Percentiles rank a stretch among this genome's conserved stretches.
Conservation (phyloP, 2,329 filamentous ascomycete species). For the Aspergillus nomiae region DNA sequence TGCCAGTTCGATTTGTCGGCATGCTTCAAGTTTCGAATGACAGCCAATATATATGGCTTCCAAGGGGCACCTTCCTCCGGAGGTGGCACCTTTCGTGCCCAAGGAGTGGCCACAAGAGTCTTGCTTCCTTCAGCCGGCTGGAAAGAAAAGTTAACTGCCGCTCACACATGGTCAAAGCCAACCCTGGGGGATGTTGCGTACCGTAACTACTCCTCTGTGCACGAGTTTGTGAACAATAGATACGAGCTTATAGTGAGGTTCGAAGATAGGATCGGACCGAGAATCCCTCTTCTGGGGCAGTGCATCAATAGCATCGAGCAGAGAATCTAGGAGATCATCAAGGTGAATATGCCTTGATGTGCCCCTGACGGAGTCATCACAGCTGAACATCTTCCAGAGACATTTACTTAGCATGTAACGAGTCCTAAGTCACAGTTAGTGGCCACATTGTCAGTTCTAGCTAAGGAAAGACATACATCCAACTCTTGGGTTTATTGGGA, state of each 20-base stretch:
- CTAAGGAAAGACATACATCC: conserved; percentile 55
- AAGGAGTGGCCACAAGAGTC: conserved; percentile 56
- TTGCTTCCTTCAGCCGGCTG: conserved; percentile 51
- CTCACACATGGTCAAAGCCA: not conserved
- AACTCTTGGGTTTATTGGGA: conserved; percentile 60
- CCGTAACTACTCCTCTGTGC: conserved; percentile 47
- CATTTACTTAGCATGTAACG: conserved; percentile 73
- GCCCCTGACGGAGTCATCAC: conserved; percentile 44
- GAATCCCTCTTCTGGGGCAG: conserved; percentile 63
- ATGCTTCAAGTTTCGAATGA: conserved; percentile 59
- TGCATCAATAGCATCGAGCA: conserved; percentile 62
- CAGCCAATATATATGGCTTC: conserved; percentile 62
- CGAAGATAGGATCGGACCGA: conserved; percentile 73
- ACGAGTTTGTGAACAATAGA: conserved; percentile 82
- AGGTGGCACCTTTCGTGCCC: conserved; percentile 54
- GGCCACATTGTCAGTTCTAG: not conserved
- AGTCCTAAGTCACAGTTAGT: conserved; percentile 47
- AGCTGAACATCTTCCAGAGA: conserved; percentile 69
- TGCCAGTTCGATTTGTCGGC: conserved; percentile 96
- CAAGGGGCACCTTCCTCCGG: conserved; percentile 56
- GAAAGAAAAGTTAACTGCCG: conserved; percentile 19
- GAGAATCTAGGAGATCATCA: conserved; percentile 57
- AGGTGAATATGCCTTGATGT: conserved; percentile 36
- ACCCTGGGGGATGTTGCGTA: conserved; percentile 25
- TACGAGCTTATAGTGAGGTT: conserved; percentile 90